phyloP scores from a whole-genome alignment of 2,329 filamentous ascomycete species.

The Colletotrichum falcatum region DNA sequence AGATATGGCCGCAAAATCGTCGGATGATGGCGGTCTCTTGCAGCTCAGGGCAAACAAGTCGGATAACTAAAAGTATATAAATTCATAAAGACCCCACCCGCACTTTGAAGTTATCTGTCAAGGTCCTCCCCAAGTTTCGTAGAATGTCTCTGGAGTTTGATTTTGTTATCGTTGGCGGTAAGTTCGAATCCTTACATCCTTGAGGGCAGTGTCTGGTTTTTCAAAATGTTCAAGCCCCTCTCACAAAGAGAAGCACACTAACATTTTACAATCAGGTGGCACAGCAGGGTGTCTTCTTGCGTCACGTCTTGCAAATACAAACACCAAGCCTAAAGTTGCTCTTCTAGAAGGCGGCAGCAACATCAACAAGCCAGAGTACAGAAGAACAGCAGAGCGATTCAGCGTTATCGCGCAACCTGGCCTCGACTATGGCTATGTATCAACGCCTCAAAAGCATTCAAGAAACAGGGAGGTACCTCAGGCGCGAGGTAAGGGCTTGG shows the following conservation, averaged over 20 bases:
- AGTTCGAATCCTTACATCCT: constrained; percentile 26
- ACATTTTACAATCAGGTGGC: constrained; percentile 58
- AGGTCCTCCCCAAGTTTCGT: neutral
- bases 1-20: neutral
- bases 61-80: neutral
- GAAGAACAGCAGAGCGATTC: constrained; percentile 65
- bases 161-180: constrained; percentile 52
- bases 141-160: constrained; percentile 43
- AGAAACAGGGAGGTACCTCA: constrained; percentile 60
- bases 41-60: neutral
- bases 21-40: neutral
- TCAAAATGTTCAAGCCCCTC: neutral
- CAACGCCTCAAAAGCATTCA: constrained; percentile 58
- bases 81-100: neutral
- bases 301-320: constrained; percentile 60
- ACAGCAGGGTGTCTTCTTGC: constrained; percentile 70
- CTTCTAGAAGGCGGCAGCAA: constrained; percentile 70
- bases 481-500: constrained; percentile 62
- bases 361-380: constrained; percentile 60
- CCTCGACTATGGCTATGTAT: constrained; percentile 67
- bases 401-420: constrained; percentile 59
- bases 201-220: neutral
- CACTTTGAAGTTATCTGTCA: neutral
- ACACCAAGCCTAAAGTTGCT: constrained; percentile 63
- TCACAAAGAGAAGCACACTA: neutral